Evolutionary conservation across 2,329 filamentous ascomycete genomes (phyloP).

Genomic region (Phaeosphaeriaceae sp.): DNA sequence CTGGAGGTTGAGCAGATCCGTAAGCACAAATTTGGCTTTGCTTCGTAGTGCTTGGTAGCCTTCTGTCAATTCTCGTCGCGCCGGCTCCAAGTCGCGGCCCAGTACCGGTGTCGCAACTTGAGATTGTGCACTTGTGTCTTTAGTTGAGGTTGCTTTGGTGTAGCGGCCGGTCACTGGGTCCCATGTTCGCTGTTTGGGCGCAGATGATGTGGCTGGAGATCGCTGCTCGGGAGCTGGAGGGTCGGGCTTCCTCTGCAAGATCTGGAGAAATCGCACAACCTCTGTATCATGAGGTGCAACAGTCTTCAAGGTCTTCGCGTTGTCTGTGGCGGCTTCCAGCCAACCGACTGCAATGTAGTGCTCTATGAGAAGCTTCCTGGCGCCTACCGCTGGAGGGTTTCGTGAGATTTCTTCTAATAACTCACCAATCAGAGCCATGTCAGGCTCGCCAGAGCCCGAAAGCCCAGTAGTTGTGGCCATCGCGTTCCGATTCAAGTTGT

Average conservation of each 20-base stretch:
- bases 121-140: not conserved
- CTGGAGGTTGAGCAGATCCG: constrained; percentile 35
- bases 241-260: constrained; percentile 33
- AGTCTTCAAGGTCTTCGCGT: constrained; percentile 33
- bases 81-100: constrained; percentile 25
- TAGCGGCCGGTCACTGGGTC: constrained; percentile 17
- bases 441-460: constrained; percentile 33
- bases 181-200: constrained; percentile 12
- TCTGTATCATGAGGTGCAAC: constrained; percentile 32
- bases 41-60: constrained; percentile 33
- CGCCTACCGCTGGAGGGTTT: constrained; percentile 34
- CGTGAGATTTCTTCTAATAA: constrained; percentile 41
- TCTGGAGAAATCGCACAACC: constrained; percentile 23
- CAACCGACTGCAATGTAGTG: constrained; percentile 43
- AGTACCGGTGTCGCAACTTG: constrained; percentile 9
- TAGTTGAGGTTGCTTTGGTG: constrained; percentile 8
- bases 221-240: constrained; percentile 18
- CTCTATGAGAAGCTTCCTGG: constrained; percentile 40
- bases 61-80: constrained; percentile 29
- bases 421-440: constrained; percentile 42
- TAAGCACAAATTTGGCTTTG: constrained; percentile 29
- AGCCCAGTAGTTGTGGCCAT: constrained; percentile 12
- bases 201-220: not conserved
- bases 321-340: constrained; percentile 42
- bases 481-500: not conserved